Conservation (phyloP, 345 rosid genomes). For the Balakata baccata region DNA sequence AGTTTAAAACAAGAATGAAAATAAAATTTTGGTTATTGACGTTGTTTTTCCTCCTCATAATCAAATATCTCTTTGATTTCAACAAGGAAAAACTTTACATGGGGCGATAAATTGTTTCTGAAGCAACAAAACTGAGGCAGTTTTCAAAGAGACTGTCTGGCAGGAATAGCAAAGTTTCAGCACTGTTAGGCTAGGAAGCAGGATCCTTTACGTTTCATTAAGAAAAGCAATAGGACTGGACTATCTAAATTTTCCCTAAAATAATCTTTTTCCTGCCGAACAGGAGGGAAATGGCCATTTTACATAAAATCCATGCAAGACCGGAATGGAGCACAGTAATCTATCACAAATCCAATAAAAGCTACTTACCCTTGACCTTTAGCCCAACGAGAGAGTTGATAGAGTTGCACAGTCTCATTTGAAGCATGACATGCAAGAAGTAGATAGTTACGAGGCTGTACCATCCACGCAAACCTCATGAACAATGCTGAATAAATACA, state of each 20-base stretch:
- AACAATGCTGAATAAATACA: conserved; percentile 68
- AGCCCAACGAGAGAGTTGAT: conserved; percentile 89
- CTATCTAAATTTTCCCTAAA: not conserved
- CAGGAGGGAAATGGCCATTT: not conserved
- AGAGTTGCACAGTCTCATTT: conserved; percentile 92
- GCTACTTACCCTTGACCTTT: conserved; percentile 29
- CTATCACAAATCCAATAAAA: not conserved
- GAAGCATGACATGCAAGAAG: conserved; percentile 94
- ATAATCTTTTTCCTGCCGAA: not conserved
- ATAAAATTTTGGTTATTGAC: not conserved
- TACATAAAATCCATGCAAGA: not conserved
- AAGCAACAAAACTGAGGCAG: not conserved
- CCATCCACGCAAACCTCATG: conserved; percentile 97
- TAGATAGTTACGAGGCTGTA: conserved; percentile 74
- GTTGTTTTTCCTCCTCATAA: not conserved
- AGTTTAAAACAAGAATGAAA: not conserved
- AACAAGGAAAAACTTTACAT: not conserved
- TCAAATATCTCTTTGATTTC: not conserved
- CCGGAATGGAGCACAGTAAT: not conserved
- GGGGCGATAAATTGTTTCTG: not conserved
- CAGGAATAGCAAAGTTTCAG: not conserved
- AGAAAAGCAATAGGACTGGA: not conserved
- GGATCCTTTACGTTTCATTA: not conserved
- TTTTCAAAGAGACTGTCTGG: not conserved
- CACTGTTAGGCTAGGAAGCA: not conserved